These are phyloP conservation scores for Rubia peregrina DNA, from an alignment of 305 asterid species.

Conservation along the genomic window DNA sequence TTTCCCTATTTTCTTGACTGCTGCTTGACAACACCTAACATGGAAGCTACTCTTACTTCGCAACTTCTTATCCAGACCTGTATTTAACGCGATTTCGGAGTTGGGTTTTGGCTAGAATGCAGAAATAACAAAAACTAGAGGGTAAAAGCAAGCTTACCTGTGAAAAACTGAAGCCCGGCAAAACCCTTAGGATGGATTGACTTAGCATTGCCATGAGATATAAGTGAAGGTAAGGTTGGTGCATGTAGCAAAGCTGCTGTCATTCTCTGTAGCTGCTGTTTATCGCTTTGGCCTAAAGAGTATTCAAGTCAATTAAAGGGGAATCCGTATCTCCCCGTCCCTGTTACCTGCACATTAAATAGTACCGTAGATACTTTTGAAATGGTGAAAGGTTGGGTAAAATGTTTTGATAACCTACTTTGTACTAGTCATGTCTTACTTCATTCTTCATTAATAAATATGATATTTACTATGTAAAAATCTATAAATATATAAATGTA, in stretches of 20 bases:
- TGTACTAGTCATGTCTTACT: too few relatives aligned
- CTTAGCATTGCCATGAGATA: background rate
- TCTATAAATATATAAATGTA: too few relatives aligned
- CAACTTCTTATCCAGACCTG: conserved; percentile 16
- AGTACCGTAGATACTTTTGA: too few relatives aligned
- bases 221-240: conserved; percentile 11
- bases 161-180: conserved; percentile 8
- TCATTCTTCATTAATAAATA: too few relatives aligned
- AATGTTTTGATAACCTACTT: too few relatives aligned
- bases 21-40: conserved; percentile 18
- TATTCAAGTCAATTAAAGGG: too few relatives aligned
- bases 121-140: background rate
- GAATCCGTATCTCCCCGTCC: too few relatives aligned
- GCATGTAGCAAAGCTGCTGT: conserved; percentile 8
- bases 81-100: conserved; percentile 1
- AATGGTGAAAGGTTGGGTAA: too few relatives aligned
- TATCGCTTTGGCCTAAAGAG: background rate
- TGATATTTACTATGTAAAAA: too few relatives aligned
- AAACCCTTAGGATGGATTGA: background rate
- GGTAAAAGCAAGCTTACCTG: conserved; percentile 8
- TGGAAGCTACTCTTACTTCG: background rate
- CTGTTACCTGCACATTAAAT: too few relatives aligned
- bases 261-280: background rate
- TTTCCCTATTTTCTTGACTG: conserved; percentile 13
- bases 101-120: conserved; percentile 5